Conservation (phyloP, 345 rosid species). For the Populus nigra region DNA sequence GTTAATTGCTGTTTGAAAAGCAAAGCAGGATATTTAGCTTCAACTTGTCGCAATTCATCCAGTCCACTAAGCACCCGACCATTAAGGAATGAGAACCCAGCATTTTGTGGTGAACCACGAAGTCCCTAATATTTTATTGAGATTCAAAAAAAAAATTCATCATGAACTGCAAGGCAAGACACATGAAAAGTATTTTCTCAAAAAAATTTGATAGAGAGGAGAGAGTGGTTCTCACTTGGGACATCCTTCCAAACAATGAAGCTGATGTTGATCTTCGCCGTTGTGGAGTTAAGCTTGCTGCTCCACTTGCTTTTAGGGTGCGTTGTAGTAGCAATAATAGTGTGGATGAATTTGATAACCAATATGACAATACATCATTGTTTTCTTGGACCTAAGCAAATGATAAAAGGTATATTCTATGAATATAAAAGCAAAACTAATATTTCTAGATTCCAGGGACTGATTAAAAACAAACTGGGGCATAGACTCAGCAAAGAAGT, state of each 20-base stretch:
- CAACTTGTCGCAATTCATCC: constrained; percentile 80
- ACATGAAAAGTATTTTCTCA: constrained; percentile 2
- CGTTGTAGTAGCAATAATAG: constrained; percentile 33
- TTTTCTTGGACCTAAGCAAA: constrained; percentile 23
- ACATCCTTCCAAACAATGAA: constrained; percentile 25
- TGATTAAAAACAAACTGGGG: too few relatives aligned
- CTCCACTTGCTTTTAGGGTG: constrained; percentile 34
- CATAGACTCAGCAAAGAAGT: too few relatives aligned
- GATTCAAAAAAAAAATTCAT: not conserved
- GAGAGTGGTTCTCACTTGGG: constrained; percentile 17
- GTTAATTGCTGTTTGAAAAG: constrained; percentile 95
- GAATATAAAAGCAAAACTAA: too few relatives aligned
- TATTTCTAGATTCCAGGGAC: too few relatives aligned
- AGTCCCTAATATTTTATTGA: constrained; percentile 50
- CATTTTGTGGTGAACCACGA: constrained; percentile 34
- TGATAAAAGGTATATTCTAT: too few relatives aligned
- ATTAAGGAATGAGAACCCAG: constrained; percentile 58
- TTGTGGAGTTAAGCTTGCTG: constrained; percentile 32
- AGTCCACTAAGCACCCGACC: constrained; percentile 65
- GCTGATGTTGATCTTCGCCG: constrained; percentile 27
- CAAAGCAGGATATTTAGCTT: constrained; percentile 90
- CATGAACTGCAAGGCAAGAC: not conserved
- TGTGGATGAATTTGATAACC: constrained; percentile 31
- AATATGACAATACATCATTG: constrained; percentile 28
- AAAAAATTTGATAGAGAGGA: not conserved